Evolutionary conservation across 257 asterid genomes (phyloP).

Genomic region (Fraxinus pennsylvanica): DNA sequence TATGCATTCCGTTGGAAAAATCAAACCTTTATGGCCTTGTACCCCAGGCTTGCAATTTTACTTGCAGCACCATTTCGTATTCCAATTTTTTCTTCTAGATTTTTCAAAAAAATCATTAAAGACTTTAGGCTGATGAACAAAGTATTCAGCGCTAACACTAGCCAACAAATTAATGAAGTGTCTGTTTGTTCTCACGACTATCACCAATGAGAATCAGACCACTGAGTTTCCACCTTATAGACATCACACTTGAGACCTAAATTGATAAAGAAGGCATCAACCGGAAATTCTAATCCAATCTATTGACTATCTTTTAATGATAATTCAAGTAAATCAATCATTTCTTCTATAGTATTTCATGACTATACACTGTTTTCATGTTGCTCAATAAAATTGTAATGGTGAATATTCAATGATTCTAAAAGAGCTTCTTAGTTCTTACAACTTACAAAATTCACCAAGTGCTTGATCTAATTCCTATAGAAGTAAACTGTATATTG

Average conservation of each 20-base stretch:
- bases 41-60: background rate
- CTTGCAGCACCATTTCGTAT: background rate
- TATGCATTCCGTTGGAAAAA: background rate
- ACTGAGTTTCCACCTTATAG: background rate
- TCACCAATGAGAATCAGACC: background rate
- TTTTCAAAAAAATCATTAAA: background rate
- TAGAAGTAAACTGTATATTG: background rate
- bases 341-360: background rate
- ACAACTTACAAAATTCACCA: background rate
- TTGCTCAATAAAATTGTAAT: background rate
- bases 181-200: background rate
- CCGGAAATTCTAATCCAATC: background rate
- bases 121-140: background rate
- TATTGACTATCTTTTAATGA: background rate
- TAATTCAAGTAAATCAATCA: background rate
- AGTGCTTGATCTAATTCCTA: background rate
- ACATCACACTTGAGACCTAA: background rate
- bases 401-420: background rate
- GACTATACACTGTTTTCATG: background rate
- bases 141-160: background rate
- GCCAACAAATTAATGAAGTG: background rate
- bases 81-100: background rate
- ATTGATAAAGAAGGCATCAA: background rate
- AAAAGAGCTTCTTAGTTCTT: background rate
- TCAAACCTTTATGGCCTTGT: background rate